Conservation (phyloP, 805 yeast species). For the Jamesozyma rosinii region DNA sequence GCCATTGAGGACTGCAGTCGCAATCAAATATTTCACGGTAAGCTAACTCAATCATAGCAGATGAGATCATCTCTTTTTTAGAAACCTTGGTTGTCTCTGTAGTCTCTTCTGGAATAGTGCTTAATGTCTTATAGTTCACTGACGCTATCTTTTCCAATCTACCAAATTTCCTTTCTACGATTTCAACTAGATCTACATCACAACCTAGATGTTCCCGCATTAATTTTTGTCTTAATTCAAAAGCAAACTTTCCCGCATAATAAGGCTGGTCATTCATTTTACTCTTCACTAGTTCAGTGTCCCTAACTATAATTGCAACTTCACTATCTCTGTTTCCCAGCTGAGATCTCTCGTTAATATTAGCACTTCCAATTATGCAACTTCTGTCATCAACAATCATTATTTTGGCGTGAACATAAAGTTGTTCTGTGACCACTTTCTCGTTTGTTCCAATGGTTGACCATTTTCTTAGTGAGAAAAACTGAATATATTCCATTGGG, state of each 20-base stretch:
- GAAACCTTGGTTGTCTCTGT: not conserved
- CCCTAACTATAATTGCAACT: conserved; percentile 82
- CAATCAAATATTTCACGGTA: conserved; percentile 53
- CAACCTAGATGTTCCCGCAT: conserved; percentile 97
- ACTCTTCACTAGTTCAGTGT: conserved; percentile 56
- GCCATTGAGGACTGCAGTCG: conserved; percentile 34
- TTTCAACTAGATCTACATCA: conserved; percentile 76
- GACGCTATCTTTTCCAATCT: conserved; percentile 33
- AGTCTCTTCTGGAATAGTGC: conserved; percentile 7
- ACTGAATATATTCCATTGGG: conserved; percentile 86
- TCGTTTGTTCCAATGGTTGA: conserved; percentile 75
- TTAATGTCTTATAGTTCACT: conserved; percentile 20
- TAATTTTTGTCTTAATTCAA: conserved; percentile 74
- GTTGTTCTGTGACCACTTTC: conserved; percentile 75
- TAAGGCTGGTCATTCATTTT: conserved; percentile 76
- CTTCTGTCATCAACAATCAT: conserved; percentile 88
- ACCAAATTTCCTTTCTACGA: conserved; percentile 65
- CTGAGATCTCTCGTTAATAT: conserved; percentile 93
- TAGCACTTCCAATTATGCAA: conserved; percentile 95
- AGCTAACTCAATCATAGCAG: conserved; percentile 70
- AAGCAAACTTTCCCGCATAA: conserved; percentile 80
- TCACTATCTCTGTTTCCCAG: conserved; percentile 91
- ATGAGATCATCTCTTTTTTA: conserved; percentile 28
- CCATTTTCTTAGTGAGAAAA: conserved; percentile 91
- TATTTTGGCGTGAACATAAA: conserved; percentile 87